These are phyloP conservation scores for Trichoderma oligosporum DNA, from an alignment of 2,329 filamentous ascomycete genomes.

Conservation along the genomic window DNA sequence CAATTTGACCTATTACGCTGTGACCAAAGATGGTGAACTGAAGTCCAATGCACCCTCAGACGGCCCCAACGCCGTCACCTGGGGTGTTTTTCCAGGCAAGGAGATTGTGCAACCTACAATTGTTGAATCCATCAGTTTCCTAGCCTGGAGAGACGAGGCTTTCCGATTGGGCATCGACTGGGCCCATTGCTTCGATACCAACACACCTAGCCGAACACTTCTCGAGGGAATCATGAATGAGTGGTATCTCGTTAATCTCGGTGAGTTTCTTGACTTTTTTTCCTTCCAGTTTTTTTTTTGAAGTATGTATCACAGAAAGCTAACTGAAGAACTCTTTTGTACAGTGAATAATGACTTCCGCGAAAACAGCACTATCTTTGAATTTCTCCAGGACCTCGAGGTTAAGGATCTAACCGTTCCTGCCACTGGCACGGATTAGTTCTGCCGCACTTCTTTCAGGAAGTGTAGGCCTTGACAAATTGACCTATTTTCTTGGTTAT, in stretches of 20 bases:
- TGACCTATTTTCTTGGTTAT: neutral
- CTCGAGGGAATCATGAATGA: constrained; percentile 81
- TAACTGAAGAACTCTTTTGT: constrained; percentile 1
- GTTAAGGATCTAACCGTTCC: constrained; percentile 53
- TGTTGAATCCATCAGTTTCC: constrained; percentile 93
- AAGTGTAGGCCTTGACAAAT: neutral
- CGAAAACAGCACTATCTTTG: constrained; percentile 73
- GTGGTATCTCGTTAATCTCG: constrained; percentile 95
- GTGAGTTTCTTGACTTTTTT: constrained; percentile 39
- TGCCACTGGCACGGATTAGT: neutral
- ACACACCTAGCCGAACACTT: constrained; percentile 71
- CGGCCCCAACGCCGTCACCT: constrained; percentile 95
- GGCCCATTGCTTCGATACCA: constrained; percentile 81
- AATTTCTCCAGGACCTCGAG: constrained; percentile 74
- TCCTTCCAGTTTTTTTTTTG: neutral
- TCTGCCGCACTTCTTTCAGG: neutral
- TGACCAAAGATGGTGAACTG: constrained; percentile 77
- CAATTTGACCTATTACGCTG: constrained; percentile 90
- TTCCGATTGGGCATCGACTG: constrained; percentile 90
- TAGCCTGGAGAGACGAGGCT: constrained; percentile 98
- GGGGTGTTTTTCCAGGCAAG: constrained; percentile 98
- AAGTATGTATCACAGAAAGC: neutral
- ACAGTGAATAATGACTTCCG: constrained; percentile 99
- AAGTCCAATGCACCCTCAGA: constrained; percentile 81
- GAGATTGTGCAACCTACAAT: constrained; percentile 99